phyloP scores from a whole-genome alignment of 2,329 filamentous ascomycete species.

The Colletotrichum lupini region DNA sequence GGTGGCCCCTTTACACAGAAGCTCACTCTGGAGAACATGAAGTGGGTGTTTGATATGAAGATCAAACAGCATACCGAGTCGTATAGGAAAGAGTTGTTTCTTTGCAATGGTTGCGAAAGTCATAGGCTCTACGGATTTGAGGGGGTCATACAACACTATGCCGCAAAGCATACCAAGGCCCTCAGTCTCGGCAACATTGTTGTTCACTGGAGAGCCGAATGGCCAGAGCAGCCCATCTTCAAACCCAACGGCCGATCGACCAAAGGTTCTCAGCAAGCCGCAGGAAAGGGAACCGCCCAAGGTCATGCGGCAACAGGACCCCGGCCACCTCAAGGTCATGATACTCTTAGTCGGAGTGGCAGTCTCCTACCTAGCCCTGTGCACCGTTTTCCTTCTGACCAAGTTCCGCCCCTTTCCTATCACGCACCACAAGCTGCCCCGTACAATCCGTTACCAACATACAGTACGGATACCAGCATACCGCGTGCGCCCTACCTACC shows the following conservation, averaged over 20 bases:
- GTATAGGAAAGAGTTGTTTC: constrained; percentile 77
- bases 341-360: not conserved
- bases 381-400: not conserved
- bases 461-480: not conserved
- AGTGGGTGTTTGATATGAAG: constrained; percentile 84
- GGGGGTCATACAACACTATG: constrained; percentile 84
- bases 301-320: not conserved
- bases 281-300: constrained; percentile 14
- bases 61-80: constrained; percentile 76
- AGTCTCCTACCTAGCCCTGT: not conserved
- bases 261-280: not conserved
- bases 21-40: constrained; percentile 86
- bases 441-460: not conserved
- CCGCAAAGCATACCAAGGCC: constrained; percentile 79
- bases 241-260: constrained; percentile 64
- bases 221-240: constrained; percentile 82
- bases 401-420: not conserved
- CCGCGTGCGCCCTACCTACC: not conserved
- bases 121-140: constrained; percentile 82
- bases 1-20: constrained; percentile 68
- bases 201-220: constrained; percentile 84
- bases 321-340: not conserved
- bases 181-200: constrained; percentile 79
- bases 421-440: not conserved
- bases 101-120: constrained; percentile 76